Evolutionary conservation across 495 filamentous ascomycete genomes (phyloP).

Genomic region (Aspergillus sclerotiicarbonarius): DNA sequence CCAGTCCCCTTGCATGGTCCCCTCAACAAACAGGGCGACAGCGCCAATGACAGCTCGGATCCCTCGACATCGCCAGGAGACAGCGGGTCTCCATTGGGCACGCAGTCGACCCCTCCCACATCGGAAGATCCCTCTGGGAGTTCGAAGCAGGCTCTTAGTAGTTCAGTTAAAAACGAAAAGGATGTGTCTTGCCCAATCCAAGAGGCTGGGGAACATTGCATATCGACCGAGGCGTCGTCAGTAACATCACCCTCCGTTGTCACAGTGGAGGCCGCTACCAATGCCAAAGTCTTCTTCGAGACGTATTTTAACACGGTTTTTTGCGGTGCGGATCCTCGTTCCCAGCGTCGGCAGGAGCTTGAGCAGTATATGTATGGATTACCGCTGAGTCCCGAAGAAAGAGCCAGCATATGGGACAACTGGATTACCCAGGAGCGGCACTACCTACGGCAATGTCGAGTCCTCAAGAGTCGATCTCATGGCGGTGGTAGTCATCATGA

Average conservation of each 20-base stretch:
- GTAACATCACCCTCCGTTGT: slow-evolving; percentile 56
- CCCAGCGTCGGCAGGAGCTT: slow-evolving; percentile 63
- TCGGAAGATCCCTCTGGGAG: slow-evolving; percentile 33
- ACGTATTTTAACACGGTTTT: slow-evolving; percentile 72
- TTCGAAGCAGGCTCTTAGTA: slow-evolving; percentile 15
- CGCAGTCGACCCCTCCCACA: slow-evolving; percentile 37
- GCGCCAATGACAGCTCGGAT: slow-evolving; percentile 36
- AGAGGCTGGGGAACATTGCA: slow-evolving; percentile 11
- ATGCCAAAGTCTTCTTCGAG: slow-evolving; percentile 85
- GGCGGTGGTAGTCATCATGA: slow-evolving; percentile 26
- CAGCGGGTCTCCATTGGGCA: slow-evolving; percentile 28
- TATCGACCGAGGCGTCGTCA: slow-evolving; percentile 21
- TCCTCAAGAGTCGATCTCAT: slow-evolving; percentile 61
- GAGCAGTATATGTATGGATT: slow-evolving; percentile 57
- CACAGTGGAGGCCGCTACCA: slow-evolving; percentile 74
- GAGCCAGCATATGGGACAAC: slow-evolving; percentile 47
- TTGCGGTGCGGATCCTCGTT: slow-evolving; percentile 54
- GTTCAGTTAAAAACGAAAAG: not conserved
- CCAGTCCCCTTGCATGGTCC: slow-evolving; percentile 8
- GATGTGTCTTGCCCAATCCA: slow-evolving; percentile 13
- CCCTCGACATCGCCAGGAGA: slow-evolving; percentile 39
- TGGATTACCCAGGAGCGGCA: slow-evolving; percentile 69
- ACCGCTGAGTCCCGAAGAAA: slow-evolving; percentile 55
- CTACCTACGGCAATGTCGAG: slow-evolving; percentile 71
- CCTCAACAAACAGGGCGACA: slow-evolving; percentile 27